These are phyloP conservation scores for Clarireedia paspali DNA, from an alignment of 2,329 filamentous ascomycete genomes.

Conservation along the genomic window DNA sequence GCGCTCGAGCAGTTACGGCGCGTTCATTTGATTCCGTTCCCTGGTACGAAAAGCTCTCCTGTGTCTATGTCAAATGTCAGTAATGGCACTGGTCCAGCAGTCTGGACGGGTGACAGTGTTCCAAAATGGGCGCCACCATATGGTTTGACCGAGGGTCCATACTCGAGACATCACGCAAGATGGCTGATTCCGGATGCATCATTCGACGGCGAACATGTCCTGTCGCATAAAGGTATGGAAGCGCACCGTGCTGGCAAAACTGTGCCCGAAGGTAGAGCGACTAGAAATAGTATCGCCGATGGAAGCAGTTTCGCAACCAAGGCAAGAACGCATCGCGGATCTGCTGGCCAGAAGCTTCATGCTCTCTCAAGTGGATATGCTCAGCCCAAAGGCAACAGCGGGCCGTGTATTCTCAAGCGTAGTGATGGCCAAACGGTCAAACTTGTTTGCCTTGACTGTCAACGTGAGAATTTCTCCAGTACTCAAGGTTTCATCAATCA, in stretches of 20 bases:
- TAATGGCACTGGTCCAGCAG: constrained; percentile 64
- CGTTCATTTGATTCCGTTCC: constrained; percentile 87
- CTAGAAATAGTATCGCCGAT: constrained; percentile 66
- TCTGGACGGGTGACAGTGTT: constrained; percentile 55
- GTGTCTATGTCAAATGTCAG: constrained; percentile 63
- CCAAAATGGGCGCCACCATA: constrained; percentile 80
- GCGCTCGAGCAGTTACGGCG: constrained; percentile 89
- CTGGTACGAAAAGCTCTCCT: constrained; percentile 55
- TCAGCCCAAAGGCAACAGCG: constrained; percentile 70
- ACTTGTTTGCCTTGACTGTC: constrained; percentile 81
- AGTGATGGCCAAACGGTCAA: constrained; percentile 83
- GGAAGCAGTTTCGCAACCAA: constrained; percentile 36
- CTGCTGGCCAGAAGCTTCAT: constrained; percentile 56
- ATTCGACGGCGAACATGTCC: constrained; percentile 63
- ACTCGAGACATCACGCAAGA: constrained; percentile 87
- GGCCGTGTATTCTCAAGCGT: constrained; percentile 77
- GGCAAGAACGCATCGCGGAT: constrained; percentile 49
- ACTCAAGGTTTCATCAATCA: constrained; percentile 99
- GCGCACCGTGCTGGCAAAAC: constrained; percentile 32
- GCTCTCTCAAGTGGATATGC: constrained; percentile 63
- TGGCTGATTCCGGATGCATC: constrained; percentile 87
- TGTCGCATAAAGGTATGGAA: constrained; percentile 26
- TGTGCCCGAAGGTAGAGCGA: constrained; percentile 64
- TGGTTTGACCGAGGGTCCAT: constrained; percentile 86
- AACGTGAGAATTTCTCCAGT: constrained; percentile 86